Conservation (phyloP, 192 early-diverging fungal genomes). For the Chytriomyces sp. region DNA sequence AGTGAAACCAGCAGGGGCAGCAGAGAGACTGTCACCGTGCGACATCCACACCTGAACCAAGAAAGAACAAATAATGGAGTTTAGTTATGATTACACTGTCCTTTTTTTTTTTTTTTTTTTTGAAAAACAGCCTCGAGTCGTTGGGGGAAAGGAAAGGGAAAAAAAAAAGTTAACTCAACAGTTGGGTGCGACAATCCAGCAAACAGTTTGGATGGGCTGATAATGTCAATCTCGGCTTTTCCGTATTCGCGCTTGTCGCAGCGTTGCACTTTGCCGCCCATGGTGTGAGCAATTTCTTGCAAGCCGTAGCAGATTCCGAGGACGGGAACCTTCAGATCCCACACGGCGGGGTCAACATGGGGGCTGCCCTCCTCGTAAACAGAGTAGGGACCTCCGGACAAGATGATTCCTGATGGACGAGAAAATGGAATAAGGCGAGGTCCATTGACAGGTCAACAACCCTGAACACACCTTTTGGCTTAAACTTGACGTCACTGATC, state of each 20-base stretch:
- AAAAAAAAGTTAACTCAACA: slow-evolving; percentile 36
- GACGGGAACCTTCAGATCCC: slow-evolving; percentile 85
- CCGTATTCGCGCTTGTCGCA: slow-evolving; percentile 96
- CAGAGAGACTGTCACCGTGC: slow-evolving; percentile 93
- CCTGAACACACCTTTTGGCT: slow-evolving; percentile 77
- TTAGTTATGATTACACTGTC: neutral
- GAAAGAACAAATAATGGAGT: neutral
- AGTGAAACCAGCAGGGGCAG: slow-evolving; percentile 79
- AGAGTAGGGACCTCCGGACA: slow-evolving; percentile 96
- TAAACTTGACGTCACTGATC: slow-evolving; percentile 88
- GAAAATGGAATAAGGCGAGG: slow-evolving; percentile 14
- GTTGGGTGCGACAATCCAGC: slow-evolving; percentile 68
- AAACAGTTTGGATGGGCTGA: slow-evolving; percentile 72
- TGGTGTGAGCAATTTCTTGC: slow-evolving; percentile 91
- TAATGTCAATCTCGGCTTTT: slow-evolving; percentile 77
- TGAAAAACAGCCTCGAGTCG: neutral
- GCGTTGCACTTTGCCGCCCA: slow-evolving; percentile 85
- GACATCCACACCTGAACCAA: slow-evolving; percentile 90
- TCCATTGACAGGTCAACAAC: slow-evolving; percentile 5
- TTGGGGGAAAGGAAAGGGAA: neutral
- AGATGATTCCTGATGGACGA: slow-evolving; percentile 73
- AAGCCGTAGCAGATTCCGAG: slow-evolving; percentile 99
- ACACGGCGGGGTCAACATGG: slow-evolving; percentile 90
- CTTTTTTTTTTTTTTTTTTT: slow-evolving; percentile 5
- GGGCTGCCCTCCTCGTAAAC: slow-evolving; percentile 95